phyloP scores from a whole-genome alignment of 768 basidiomycete genomes.

The Amanita molliuscula region DNA sequence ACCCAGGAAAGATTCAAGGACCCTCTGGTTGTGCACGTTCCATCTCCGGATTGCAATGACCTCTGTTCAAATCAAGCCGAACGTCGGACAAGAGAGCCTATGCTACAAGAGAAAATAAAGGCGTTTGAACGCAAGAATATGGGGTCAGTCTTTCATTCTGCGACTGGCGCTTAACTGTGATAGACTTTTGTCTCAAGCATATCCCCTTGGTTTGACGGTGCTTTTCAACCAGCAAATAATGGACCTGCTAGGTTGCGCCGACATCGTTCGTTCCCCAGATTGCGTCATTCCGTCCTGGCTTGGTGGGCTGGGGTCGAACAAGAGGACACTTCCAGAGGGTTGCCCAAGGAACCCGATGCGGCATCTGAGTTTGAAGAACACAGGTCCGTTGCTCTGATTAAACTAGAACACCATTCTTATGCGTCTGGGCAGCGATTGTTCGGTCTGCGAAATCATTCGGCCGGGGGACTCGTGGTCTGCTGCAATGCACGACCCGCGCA shows the following conservation, averaged over 20 bases:
- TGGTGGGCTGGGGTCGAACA: constrained; percentile 7
- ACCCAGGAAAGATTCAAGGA: background rate
- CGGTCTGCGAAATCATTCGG: constrained; percentile 2
- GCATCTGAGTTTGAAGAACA: constrained; percentile 2
- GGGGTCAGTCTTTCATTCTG: constrained; percentile 1
- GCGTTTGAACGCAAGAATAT: constrained; percentile 6
- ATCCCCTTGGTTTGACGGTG: background rate
- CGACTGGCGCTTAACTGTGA: too few relatives aligned
- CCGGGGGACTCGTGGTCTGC: constrained; percentile 6
- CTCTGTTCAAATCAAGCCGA: constrained; percentile 4
- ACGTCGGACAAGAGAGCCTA: background rate
- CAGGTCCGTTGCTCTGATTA: constrained; percentile 1
- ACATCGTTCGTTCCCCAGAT: constrained; percentile 3
- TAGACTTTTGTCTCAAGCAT: background rate
- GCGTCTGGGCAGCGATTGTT: background rate
- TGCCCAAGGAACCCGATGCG: background rate
- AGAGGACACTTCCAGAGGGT: background rate
- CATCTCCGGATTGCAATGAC: background rate
- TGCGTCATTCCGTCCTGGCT: constrained; percentile 4
- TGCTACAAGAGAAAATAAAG: constrained; percentile 2
- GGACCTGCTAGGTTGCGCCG: background rate
- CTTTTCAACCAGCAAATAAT: background rate
- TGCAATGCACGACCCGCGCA: background rate
- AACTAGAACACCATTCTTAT: background rate
- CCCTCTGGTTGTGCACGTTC: too few relatives aligned